Conservation (phyloP, 768 basidiomycete genomes). For the Agaricus sinodeliciosus region DNA sequence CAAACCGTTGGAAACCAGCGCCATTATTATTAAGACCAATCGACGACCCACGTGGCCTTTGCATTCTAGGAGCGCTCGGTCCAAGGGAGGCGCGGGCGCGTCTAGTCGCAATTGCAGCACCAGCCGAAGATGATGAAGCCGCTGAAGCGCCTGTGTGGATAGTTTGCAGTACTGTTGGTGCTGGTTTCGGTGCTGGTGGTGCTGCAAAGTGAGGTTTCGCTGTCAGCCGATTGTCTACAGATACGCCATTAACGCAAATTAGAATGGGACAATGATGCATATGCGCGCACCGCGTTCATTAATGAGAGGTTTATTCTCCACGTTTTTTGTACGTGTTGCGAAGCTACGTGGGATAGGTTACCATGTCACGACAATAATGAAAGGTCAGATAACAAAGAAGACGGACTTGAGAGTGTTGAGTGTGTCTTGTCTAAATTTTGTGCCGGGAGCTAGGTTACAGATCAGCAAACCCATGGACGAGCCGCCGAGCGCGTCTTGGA, state of each 20-base stretch:
- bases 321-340: conserved; percentile 76
- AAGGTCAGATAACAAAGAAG: background rate
- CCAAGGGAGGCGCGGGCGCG: conserved; percentile 30
- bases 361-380: background rate
- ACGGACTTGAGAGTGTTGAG: conserved; percentile 85
- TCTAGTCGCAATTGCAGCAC: conserved; percentile 12
- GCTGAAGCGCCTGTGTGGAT: conserved; percentile 21
- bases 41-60: conserved; percentile 25
- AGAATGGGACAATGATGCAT: background rate
- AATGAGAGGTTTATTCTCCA: conserved; percentile 76
- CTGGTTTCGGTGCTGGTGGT: conserved; percentile 36
- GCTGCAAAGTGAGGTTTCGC: conserved; percentile 66
- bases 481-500: conserved; percentile 89
- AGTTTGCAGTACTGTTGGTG: conserved; percentile 39
- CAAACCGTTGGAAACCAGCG: conserved; percentile 30
- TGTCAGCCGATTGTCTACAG: conserved; percentile 49
- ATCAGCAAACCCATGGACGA: conserved; percentile 74
- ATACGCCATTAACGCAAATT: background rate
- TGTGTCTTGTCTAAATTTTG: conserved; percentile 79
- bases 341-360: conserved; percentile 37
- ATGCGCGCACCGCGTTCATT: conserved; percentile 61
- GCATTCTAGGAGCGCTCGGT: conserved; percentile 22
- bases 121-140: conserved; percentile 17
- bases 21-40: conserved; percentile 21
- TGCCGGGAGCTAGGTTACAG: conserved; percentile 81